Base-by-base conservation (phyloP, 441 rosid genomes). In the Syzygium malaccense region DNA sequence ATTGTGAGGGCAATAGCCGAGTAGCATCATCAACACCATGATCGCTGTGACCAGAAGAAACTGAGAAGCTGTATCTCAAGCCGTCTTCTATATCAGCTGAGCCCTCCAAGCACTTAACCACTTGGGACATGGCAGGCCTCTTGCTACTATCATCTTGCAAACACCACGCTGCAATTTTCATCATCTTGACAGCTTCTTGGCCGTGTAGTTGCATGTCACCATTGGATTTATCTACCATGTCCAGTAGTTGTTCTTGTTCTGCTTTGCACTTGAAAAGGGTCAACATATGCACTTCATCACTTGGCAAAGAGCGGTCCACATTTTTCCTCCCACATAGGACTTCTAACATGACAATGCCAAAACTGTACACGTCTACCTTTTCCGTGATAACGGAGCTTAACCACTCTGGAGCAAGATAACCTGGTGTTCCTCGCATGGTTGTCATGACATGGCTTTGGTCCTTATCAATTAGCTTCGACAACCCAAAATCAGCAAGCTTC, bases 311-410 rank as follows among this genome's bases (percentile, higher is more conserved):
- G 7, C 87, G 79, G 41, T 89, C 92, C 48, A 91, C 53, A 55
- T 89, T 88, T 86, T 37, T 90, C 10, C 93, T 75, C 3, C 91
- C 90, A 49, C 92, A 87, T 0, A 91, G 54, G 19, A 89, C 85
- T 51, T 92, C 94, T 54, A 92, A 55, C n/a, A 91, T 80, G 4
- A 91, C 91, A 20, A 91, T 88, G 20, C 93, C 93, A 32, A 91
- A 92, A 56, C 92, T 91, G 12, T 92, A 92, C 14, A 89, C 88
- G 53, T 91, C 93, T 33, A 64, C 93, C 85, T 92, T 92, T 58
- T 88, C 92, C 0, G 89, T 90, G 55, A 92, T 92, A 15, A 78
- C 30, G 1, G 88, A 89, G 86, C 20, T 87, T 56, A 89, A 79
- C 94, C 92, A 92, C 83, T 92, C 91, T 0, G 91, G 92, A 32